These are phyloP conservation scores for Ogataea paraovalis DNA, from an alignment of 805 yeast species.

Conservation along the genomic window DNA sequence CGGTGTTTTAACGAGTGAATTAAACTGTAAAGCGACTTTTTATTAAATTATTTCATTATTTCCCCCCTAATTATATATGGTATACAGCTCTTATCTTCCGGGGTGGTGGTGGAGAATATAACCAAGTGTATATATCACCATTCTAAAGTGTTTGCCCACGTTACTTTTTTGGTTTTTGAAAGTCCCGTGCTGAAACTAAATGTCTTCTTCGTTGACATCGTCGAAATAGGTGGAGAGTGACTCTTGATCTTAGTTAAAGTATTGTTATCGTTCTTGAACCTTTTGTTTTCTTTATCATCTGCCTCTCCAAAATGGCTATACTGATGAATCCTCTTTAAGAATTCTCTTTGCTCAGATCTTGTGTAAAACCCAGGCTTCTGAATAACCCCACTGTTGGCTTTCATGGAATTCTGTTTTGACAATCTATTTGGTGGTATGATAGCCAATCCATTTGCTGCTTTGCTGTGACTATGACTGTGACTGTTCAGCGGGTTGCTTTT, in stretches of 20 bases:
- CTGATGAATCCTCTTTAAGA: slow-evolving; percentile 13
- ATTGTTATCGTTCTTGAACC: slow-evolving; percentile 9
- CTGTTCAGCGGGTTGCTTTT: slow-evolving; percentile 7
- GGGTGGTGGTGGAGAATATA: no score
- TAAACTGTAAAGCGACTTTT: no score
- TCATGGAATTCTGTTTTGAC: not conserved
- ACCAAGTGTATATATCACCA: slow-evolving; percentile 24
- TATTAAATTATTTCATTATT: no score
- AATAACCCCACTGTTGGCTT: no score
- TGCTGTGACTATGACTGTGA: no score
- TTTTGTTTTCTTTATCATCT: slow-evolving; percentile 25
- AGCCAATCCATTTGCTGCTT: no score
- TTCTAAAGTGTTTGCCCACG: slow-evolving; percentile 30
- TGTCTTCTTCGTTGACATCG: not conserved
- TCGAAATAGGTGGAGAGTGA: not conserved
- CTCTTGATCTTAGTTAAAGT: slow-evolving; percentile 6
- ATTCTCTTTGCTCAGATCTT: slow-evolving; percentile 23
- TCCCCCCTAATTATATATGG: no score
- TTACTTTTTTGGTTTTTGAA: slow-evolving; percentile 19
- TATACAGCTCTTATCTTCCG: no score
- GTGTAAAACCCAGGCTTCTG: slow-evolving; percentile 28
- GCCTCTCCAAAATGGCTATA: slow-evolving; percentile 10
- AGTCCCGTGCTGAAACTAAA: not conserved
- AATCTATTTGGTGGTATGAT: no score
- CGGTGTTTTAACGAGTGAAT: no score